Conservation (phyloP, 1,139 yeast genomes). For the Nakaseomyces kungkrabaensis region DNA sequence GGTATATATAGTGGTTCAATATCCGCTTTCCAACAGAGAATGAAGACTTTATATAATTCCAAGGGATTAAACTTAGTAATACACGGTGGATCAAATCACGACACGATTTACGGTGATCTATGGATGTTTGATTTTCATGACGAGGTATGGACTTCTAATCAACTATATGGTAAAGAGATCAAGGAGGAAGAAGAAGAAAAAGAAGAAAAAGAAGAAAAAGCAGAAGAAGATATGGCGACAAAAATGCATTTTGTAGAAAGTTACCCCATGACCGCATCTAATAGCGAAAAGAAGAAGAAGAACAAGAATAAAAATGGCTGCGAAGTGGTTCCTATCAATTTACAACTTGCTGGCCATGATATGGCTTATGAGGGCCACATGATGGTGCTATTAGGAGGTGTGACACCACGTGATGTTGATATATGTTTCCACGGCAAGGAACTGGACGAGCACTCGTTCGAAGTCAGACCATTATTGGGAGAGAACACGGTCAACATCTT, state of each 20-base stretch:
- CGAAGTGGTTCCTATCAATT: slow-evolving; percentile 8
- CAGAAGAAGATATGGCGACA: neutral
- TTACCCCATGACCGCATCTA: neutral
- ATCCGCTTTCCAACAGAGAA: neutral
- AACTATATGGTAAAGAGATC: slow-evolving; percentile 16
- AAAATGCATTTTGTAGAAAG: neutral
- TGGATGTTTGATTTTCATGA: slow-evolving; percentile 39
- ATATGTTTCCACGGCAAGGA: slow-evolving; percentile 7
- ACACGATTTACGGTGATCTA: slow-evolving; percentile 34
- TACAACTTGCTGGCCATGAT: slow-evolving; percentile 24
- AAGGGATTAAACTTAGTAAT: slow-evolving; percentile 22
- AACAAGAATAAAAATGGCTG: neutral
- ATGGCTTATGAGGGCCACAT: slow-evolving; percentile 20
- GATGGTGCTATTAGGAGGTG: slow-evolving; percentile 23
- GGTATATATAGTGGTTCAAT: neutral
- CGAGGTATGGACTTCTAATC: slow-evolving; percentile 33
- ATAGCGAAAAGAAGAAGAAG: neutral
- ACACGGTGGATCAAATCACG: slow-evolving; percentile 40
- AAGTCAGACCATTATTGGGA: neutral
- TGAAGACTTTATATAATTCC: neutral
- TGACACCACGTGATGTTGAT: slow-evolving; percentile 19
- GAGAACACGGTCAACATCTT: slow-evolving; percentile 11
- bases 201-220: neutral
- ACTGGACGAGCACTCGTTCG: neutral
- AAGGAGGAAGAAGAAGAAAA: neutral